These are phyloP conservation scores for Wallacemonas rigidus DNA, from an alignment of 208 protist species.

Conservation along the genomic window DNA sequence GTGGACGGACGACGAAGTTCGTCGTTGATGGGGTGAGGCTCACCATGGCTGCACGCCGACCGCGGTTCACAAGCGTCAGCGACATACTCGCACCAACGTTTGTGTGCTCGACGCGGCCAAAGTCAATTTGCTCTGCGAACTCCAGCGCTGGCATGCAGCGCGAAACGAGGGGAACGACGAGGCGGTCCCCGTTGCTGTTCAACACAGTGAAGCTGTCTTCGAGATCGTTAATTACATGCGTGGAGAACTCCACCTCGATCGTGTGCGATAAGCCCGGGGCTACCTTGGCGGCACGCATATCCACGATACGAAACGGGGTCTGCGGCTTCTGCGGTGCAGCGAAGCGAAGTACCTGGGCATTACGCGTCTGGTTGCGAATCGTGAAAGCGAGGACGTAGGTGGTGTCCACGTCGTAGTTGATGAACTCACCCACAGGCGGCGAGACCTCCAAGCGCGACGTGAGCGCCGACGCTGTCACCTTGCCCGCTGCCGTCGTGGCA, in stretches of 20 bases:
- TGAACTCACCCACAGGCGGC: slow-evolving; percentile 70
- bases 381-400: slow-evolving; percentile 87
- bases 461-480: no score
- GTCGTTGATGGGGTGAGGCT: slow-evolving; percentile 3
- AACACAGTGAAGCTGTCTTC: slow-evolving; percentile 75
- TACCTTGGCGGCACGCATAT: slow-evolving; percentile 59
- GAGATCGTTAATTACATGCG: slow-evolving; percentile 68
- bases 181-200: slow-evolving; percentile 55
- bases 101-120: slow-evolving; percentile 75
- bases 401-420: slow-evolving; percentile 87
- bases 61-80: slow-evolving; percentile 71
- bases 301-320: slow-evolving; percentile 68
- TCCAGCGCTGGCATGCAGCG: slow-evolving; percentile 66
- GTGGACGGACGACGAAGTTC: slow-evolving; percentile 31
- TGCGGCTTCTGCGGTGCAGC: slow-evolving; percentile 51
- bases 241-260: slow-evolving; percentile 86
- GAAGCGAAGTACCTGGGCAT: slow-evolving; percentile 79
- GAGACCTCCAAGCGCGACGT: slow-evolving; percentile 36
- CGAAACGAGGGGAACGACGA: slow-evolving; percentile 70
- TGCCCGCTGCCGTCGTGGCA: not conserved
- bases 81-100: slow-evolving; percentile 32
- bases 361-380: slow-evolving; percentile 64
- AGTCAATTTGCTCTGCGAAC: slow-evolving; percentile 52
- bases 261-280: slow-evolving; percentile 74
- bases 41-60: slow-evolving; percentile 61